Conservation (phyloP, 768 basidiomycete species). For the Pleurotus platypus region DNA sequence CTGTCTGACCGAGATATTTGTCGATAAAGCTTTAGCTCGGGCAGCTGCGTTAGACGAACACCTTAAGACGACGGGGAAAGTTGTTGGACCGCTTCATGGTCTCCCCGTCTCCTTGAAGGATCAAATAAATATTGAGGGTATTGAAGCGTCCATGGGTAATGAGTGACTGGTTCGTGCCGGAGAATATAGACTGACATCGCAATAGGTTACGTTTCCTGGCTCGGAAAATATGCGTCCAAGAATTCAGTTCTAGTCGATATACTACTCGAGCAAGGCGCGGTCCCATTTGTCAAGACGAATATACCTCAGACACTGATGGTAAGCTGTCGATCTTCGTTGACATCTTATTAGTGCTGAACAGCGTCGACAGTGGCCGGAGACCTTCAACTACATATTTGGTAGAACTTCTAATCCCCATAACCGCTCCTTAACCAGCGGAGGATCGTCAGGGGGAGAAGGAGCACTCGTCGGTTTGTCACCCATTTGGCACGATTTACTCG, state of each 20-base stretch:
- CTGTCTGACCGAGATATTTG: slow-evolving; percentile 81
- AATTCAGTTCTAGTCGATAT: slow-evolving; percentile 66
- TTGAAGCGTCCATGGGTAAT: slow-evolving; percentile 39
- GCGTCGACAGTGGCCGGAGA: slow-evolving; percentile 62
- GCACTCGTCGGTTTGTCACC: slow-evolving; percentile 55
- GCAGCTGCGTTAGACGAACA: slow-evolving; percentile 67
- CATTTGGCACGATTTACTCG: no score
- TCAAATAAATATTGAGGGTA: slow-evolving; percentile 62
- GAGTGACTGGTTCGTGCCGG: no score
- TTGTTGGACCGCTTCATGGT: slow-evolving; percentile 72
- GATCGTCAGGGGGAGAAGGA: slow-evolving; percentile 86
- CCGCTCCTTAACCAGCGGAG: slow-evolving; percentile 66
- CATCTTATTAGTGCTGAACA: neutral
- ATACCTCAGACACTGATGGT: slow-evolving; percentile 80
- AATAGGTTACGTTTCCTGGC: slow-evolving; percentile 70
- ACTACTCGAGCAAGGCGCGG: slow-evolving; percentile 63
- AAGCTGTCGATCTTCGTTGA: slow-evolving; percentile 6
- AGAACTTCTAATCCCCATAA: slow-evolving; percentile 77
- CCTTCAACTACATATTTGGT: slow-evolving; percentile 76
- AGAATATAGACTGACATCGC: neutral
- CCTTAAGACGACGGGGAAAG: slow-evolving; percentile 56
- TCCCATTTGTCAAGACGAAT: slow-evolving; percentile 71
- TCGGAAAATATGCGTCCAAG: slow-evolving; percentile 54
- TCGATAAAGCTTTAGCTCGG: slow-evolving; percentile 62
- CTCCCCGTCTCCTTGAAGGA: slow-evolving; percentile 76